A percentile compares a stretch with the other conserved stretches of the same genome.
Conservation (phyloP, 2,329 filamentous ascomycete genomes). For the Fusarium sp. region DNA sequence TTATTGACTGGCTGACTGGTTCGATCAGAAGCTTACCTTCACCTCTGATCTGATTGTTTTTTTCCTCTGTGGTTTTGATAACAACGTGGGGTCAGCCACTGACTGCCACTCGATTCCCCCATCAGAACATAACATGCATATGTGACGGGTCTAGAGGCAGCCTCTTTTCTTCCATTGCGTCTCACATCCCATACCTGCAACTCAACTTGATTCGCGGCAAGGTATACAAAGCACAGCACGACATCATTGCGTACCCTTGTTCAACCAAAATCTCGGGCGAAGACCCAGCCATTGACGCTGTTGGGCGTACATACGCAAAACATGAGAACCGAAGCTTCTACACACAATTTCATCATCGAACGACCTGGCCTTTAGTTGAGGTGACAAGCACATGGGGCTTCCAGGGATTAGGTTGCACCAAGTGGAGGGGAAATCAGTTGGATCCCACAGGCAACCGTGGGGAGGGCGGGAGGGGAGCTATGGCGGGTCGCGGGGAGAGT, state of each 20-base stretch:
- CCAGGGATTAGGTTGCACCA: conserved; percentile 29
- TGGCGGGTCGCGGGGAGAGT: conserved; percentile 43
- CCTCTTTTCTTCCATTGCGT: conserved; percentile 31
- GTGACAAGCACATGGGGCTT: conserved; percentile 25
- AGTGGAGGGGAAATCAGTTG: conserved; percentile 42
- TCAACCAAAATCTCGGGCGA: conserved; percentile 6
- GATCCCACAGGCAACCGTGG: conserved; percentile 38
- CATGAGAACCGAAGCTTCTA: not conserved
- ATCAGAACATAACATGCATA: conserved; percentile 27
- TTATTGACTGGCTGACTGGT: not conserved
- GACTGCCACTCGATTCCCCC: conserved; percentile 24
- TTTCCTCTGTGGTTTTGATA: conserved; percentile 17
- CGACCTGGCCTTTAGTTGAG: conserved; percentile 10
- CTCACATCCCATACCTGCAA: conserved; percentile 19
- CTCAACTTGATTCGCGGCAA: conserved; percentile 4
- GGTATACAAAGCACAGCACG: conserved; percentile 14
- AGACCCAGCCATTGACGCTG: conserved; percentile 14
- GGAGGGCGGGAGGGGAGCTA: conserved; percentile 35
- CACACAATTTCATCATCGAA: conserved; percentile 2
- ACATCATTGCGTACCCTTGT: conserved; percentile 22
- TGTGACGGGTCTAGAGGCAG: conserved; percentile 19
- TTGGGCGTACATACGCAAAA: not conserved
- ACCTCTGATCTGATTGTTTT: conserved; percentile 13
- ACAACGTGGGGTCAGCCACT: conserved; percentile 34
- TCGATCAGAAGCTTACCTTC: conserved; percentile 28